A percentile compares a stretch with the other conserved stretches of the same genome.
phyloP scores from a whole-genome alignment of 192 early-diverging fungal genomes.

The Phycomyces nitens region DNA sequence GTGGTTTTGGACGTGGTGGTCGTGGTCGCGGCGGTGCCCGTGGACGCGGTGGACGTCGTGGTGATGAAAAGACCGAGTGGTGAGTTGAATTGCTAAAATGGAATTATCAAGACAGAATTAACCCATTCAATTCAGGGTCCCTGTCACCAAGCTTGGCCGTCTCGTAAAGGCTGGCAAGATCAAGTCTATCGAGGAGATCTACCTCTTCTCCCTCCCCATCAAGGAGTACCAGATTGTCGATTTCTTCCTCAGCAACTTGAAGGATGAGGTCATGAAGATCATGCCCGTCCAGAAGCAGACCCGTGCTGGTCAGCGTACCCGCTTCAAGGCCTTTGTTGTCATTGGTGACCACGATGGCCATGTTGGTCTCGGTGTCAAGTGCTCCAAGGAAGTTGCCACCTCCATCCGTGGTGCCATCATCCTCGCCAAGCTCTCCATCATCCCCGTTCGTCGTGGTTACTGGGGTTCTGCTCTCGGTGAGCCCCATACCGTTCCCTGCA shows the following conservation, averaged over 20 bases:
- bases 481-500: conserved; percentile 97
- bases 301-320: conserved; percentile 98
- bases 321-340: conserved; percentile 99
- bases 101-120: not conserved
- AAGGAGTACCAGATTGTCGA: conserved; percentile 99
- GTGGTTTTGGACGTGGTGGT: conserved; percentile 80
- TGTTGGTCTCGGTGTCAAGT: conserved; percentile 99
- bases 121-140: conserved; percentile 51
- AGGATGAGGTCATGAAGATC: conserved; percentile 99
- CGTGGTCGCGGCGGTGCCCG: conserved; percentile 67
- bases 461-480: conserved; percentile 96
- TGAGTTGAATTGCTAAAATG: conserved; percentile 9
- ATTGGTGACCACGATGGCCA: conserved; percentile 97
- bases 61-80: conserved; percentile 82
- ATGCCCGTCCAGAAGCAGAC: conserved; percentile 99
- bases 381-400: conserved; percentile 99
- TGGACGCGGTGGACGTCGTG: conserved; percentile 79
- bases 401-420: conserved; percentile 98
- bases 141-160: conserved; percentile 98
- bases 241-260: conserved; percentile 89
- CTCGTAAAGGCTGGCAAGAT: conserved; percentile 97
- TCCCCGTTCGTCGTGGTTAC: conserved; percentile 98
- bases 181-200: conserved; percentile 96
- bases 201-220: conserved; percentile 96
- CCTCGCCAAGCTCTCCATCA: conserved; percentile 96